phyloP scores from a whole-genome alignment of 352 stramenopile species.

The Phytophthora vignae region DNA sequence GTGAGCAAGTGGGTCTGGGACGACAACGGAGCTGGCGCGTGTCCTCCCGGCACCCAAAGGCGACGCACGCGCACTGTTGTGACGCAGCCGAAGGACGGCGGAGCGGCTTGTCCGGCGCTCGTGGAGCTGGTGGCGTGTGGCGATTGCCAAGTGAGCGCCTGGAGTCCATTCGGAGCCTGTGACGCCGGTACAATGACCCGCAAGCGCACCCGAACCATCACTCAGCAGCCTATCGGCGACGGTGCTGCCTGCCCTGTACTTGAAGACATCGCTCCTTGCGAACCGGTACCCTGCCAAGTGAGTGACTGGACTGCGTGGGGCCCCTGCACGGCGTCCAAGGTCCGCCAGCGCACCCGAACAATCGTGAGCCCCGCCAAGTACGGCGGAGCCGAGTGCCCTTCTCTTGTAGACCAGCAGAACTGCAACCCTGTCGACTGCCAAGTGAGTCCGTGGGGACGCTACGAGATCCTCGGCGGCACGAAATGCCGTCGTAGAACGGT shows the following conservation, averaged over 20 bases:
- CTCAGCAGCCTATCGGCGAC: constrained; percentile 56
- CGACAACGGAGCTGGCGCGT: constrained; percentile 43
- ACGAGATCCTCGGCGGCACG: constrained; percentile 45
- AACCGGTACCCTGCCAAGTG: constrained; percentile 56
- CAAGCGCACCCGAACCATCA: constrained; percentile 58
- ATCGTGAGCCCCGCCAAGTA: constrained; percentile 54
- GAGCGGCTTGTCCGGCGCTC: constrained; percentile 36
- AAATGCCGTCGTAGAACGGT: constrained; percentile 56
- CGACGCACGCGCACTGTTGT: constrained; percentile 42
- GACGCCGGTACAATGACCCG: constrained; percentile 41
- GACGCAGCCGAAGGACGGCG: constrained; percentile 39
- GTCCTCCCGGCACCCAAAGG: constrained; percentile 38
- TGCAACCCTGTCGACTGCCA: constrained; percentile 74
- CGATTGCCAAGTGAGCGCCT: constrained; percentile 67
- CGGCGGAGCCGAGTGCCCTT: constrained; percentile 48
- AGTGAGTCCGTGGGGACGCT: constrained; percentile 60
- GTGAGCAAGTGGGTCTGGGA: constrained; percentile 66
- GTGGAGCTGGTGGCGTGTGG: constrained; percentile 48
- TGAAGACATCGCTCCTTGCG: constrained; percentile 52
- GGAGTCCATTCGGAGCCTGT: constrained; percentile 48
- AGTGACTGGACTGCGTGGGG: constrained; percentile 63
- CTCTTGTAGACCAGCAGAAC: constrained; percentile 58
- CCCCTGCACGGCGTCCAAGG: constrained; percentile 37
- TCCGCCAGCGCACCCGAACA: constrained; percentile 58
- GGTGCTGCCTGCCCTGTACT: constrained; percentile 56